Conservation (phyloP, 257 asterid genomes). For the Cynanchum wilfordii region DNA sequence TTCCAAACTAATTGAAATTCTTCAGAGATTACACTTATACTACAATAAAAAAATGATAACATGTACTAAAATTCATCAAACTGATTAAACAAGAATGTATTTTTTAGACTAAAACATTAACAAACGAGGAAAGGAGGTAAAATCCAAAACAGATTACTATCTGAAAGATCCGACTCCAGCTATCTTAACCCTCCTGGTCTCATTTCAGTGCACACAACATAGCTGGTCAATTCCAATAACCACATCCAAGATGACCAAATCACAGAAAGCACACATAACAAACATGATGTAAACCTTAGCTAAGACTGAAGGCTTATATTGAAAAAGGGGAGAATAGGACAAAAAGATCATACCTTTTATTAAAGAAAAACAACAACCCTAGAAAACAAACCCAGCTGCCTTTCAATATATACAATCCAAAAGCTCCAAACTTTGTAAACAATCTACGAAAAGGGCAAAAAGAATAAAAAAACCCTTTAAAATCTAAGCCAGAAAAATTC, state of each 20-base stretch:
- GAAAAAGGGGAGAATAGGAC: background rate
- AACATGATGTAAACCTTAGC: background rate
- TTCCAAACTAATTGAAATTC: background rate
- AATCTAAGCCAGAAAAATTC: background rate
- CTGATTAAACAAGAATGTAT: background rate
- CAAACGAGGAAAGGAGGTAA: background rate
- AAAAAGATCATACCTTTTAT: constrained; percentile 15
- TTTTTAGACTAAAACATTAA: background rate
- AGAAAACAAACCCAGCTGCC: constrained; percentile 6
- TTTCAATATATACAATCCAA: constrained; percentile 3
- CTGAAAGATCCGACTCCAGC: background rate
- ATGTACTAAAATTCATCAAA: background rate
- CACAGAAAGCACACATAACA: background rate
- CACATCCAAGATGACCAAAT: background rate
- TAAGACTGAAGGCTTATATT: background rate
- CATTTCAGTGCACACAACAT: background rate
- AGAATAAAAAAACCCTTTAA: background rate
- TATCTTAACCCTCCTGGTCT: background rate
- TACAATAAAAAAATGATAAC: background rate
- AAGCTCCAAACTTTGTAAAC: background rate
- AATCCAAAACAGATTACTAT: background rate
- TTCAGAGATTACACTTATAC: background rate
- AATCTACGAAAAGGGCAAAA: background rate
- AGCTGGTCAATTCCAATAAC: background rate
- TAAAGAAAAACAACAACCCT: background rate